Conservation (phyloP, 2,329 filamentous ascomycete genomes). For the Pseudocercospora cruenta region DNA sequence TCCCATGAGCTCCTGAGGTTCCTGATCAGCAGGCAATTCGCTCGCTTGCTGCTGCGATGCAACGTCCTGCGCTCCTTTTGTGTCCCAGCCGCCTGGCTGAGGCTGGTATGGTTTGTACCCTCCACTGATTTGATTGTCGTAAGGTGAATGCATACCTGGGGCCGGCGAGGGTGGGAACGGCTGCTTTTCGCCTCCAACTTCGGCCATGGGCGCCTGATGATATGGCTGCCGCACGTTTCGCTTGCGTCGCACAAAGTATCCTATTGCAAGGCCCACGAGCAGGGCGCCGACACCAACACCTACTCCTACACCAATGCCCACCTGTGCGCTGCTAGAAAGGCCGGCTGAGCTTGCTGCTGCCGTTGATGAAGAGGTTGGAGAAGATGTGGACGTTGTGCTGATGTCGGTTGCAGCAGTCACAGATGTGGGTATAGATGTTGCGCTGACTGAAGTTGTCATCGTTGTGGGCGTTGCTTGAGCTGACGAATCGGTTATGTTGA, state of each 20-base stretch:
- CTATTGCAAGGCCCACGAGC: not conserved
- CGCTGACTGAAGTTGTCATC: not conserved
- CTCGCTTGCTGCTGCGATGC: not conserved
- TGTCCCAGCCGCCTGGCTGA: too few relatives aligned
- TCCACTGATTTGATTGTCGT: not conserved
- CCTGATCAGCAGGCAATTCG: not conserved
- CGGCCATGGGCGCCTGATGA: not conserved
- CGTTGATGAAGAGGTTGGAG: not conserved
- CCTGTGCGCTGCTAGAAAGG: not conserved
- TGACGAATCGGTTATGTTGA: not conserved
- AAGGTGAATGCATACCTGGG: not conserved
- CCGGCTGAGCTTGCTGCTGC: not conserved
- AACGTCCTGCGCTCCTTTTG: too few relatives aligned
- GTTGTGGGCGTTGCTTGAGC: not conserved
- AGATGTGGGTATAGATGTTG: not conserved
- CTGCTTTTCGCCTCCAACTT: not conserved
- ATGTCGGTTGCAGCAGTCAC: not conserved
- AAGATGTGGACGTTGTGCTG: not conserved
- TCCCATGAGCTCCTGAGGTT: not conserved
- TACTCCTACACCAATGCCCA: not conserved
- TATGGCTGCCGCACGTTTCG: not conserved
- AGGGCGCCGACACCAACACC: not conserved
- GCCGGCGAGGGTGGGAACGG: not conserved
- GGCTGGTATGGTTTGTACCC: not conserved
- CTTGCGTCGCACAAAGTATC: not conserved